Conservation (phyloP, 306 rosid genomes). For the Cucurbita maxima region DNA sequence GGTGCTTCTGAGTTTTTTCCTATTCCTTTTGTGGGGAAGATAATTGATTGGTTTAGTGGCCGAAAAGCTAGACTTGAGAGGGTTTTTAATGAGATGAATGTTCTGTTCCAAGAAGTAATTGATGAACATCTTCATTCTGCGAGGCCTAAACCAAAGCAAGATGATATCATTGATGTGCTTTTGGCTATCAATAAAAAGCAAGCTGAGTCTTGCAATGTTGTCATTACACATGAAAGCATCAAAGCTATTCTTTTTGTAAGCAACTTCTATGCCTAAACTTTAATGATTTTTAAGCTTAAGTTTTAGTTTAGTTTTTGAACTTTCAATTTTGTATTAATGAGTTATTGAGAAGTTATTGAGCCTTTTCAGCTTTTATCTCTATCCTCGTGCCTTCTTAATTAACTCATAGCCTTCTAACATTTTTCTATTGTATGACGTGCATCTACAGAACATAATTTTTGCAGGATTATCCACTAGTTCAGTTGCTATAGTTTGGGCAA, state of each 20-base stretch:
- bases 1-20: constrained; percentile 22
- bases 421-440: neutral
- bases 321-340: no score
- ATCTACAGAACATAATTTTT: constrained; percentile 15
- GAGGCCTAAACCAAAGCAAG: constrained; percentile 7
- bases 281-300: no score
- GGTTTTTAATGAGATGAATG: constrained; percentile 18
- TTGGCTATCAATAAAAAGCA: constrained; percentile 6
- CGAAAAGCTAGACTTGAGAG: constrained; percentile 7
- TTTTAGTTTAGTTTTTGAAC: neutral
- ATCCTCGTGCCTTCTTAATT: no score
- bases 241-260: constrained; percentile 26
- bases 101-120: constrained; percentile 25
- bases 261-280: neutral
- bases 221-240: constrained; percentile 10
- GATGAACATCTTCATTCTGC: constrained; percentile 10
- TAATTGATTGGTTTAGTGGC: constrained; percentile 30
- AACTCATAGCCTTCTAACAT: no score
- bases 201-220: neutral
- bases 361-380: no score
- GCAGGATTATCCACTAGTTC: constrained; percentile 22
- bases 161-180: constrained; percentile 17
- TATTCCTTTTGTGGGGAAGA: constrained; percentile 25
- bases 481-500: constrained; percentile 19
- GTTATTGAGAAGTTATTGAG: no score